Conservation (phyloP, 805 yeast species). For the Lachancea waltii region DNA sequence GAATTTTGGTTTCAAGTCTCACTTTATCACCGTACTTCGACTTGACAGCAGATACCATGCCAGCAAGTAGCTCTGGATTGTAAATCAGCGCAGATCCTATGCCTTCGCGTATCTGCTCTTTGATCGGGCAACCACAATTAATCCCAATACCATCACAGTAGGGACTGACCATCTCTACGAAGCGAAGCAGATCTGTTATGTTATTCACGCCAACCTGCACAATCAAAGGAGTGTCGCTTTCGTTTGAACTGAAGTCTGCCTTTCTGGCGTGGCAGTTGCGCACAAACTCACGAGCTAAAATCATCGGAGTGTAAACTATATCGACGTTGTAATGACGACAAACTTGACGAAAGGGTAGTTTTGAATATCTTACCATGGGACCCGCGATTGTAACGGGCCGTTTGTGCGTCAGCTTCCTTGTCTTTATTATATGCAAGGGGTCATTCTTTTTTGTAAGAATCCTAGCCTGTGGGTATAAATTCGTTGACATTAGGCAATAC, state of each 20-base stretch:
- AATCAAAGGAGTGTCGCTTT: constrained; percentile 60
- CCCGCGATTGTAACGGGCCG: constrained; percentile 69
- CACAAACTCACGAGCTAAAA: constrained; percentile 89
- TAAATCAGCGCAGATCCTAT: constrained; percentile 94
- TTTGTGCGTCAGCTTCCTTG: constrained; percentile 38
- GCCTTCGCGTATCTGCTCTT: constrained; percentile 91
- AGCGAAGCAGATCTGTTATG: constrained; percentile 69
- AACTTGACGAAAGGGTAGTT: constrained; percentile 81
- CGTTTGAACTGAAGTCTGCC: constrained; percentile 80
- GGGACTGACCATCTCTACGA: constrained; percentile 84
- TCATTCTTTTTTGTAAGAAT: constrained; percentile 41
- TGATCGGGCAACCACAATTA: constrained; percentile 96
- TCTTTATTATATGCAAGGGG: constrained; percentile 46
- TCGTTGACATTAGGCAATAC: no score
- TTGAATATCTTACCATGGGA: constrained; percentile 96
- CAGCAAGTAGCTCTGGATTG: constrained; percentile 69
- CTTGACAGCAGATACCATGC: constrained; percentile 81
- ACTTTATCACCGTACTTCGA: constrained; percentile 60
- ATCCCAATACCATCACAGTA: constrained; percentile 90
- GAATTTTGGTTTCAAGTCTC: constrained; percentile 85
- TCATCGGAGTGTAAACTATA: constrained; percentile 93
- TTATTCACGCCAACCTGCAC: constrained; percentile 91
- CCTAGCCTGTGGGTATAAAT: constrained; percentile 15
- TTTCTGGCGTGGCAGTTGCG: constrained; percentile 73
- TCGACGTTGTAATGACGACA: constrained; percentile 69